Evolutionary conservation across 257 asterid species (phyloP).

Genomic region (Solanum verrucosum): DNA sequence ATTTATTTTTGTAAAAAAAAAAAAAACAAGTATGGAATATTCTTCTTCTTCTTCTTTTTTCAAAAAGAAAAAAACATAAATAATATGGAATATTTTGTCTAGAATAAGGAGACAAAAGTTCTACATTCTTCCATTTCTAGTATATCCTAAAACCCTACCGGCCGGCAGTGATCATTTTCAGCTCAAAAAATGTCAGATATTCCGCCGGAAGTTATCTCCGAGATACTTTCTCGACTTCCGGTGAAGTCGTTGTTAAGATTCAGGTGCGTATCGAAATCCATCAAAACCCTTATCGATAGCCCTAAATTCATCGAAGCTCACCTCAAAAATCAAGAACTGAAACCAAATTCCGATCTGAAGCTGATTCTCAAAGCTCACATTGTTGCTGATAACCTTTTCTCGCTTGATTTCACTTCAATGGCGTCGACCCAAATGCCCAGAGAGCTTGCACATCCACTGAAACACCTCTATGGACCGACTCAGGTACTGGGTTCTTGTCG

Average conservation of each 20-base stretch:
- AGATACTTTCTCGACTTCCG: slow-evolving; percentile 48
- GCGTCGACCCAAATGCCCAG: background rate
- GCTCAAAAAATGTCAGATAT: slow-evolving; percentile 1
- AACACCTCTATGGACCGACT: background rate
- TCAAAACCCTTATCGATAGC: slow-evolving; percentile 41
- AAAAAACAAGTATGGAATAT: too few species aligned
- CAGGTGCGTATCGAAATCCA: slow-evolving; percentile 35
- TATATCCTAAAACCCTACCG: background rate
- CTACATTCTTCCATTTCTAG: background rate
- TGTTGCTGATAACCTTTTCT: slow-evolving; percentile 14
- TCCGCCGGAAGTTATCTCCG: slow-evolving; percentile 31
- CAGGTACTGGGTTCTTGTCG: slow-evolving; percentile 12
- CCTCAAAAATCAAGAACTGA: slow-evolving; percentile 9
- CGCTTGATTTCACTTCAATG: background rate
- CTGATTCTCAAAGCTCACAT: slow-evolving; percentile 33
- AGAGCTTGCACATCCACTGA: background rate
- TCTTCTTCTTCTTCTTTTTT: too few species aligned
- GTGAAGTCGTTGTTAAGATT: slow-evolving; percentile 38
- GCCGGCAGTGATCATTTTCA: background rate
- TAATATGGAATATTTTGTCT: background rate
- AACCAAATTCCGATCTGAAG: slow-evolving; percentile 14
- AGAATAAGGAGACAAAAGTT: background rate
- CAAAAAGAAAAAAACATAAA: too few species aligned
- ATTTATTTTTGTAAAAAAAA: too few species aligned
- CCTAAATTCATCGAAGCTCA: slow-evolving; percentile 35